A percentile compares a stretch with the other conserved stretches of the same genome.
phyloP scores from a whole-genome alignment of 345 rosid genomes.

The Eucalyptus marginata region DNA sequence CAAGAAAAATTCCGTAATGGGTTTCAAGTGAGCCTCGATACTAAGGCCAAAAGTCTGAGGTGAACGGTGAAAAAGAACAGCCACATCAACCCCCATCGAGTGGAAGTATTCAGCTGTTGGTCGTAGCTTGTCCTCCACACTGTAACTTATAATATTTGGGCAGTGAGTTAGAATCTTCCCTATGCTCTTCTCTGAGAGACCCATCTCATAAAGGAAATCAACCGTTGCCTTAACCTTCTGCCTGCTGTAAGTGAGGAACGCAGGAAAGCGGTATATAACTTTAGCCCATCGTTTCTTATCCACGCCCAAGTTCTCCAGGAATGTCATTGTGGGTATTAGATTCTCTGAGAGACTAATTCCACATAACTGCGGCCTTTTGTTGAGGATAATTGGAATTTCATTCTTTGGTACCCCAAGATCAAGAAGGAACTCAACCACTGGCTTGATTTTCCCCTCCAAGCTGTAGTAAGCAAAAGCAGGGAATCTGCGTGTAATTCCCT shows the following conservation, averaged over 20 bases:
- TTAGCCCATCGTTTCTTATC: conserved; percentile 85
- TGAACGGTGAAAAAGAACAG: conserved; percentile 51
- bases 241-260: conserved; percentile 69
- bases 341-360: conserved; percentile 76
- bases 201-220: conserved; percentile 61
- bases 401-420: conserved; percentile 70
- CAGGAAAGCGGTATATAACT: conserved; percentile 72
- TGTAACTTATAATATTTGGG: conserved; percentile 70
- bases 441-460: conserved; percentile 79
- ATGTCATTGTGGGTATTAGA: conserved; percentile 68
- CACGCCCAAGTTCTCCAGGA: conserved; percentile 62
- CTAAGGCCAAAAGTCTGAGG: conserved; percentile 83
- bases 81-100: conserved; percentile 51
- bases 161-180: conserved; percentile 65
- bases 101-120: conserved; percentile 65
- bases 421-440: conserved; percentile 74
- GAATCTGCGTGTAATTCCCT: conserved; percentile 54
- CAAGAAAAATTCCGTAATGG: conserved; percentile 64
- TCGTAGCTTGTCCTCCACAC: conserved; percentile 72
- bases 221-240: conserved; percentile 51
- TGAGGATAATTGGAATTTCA: conserved; percentile 43
- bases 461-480: conserved; percentile 84
- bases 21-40: conserved; percentile 71
- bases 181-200: conserved; percentile 47
- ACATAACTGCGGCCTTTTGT: conserved; percentile 78